Evolutionary conservation across 2,329 filamentous ascomycete genomes (phyloP), one percentile per base, ranked within the genome.

Genomic region (Fusarium sp.): DNA sequence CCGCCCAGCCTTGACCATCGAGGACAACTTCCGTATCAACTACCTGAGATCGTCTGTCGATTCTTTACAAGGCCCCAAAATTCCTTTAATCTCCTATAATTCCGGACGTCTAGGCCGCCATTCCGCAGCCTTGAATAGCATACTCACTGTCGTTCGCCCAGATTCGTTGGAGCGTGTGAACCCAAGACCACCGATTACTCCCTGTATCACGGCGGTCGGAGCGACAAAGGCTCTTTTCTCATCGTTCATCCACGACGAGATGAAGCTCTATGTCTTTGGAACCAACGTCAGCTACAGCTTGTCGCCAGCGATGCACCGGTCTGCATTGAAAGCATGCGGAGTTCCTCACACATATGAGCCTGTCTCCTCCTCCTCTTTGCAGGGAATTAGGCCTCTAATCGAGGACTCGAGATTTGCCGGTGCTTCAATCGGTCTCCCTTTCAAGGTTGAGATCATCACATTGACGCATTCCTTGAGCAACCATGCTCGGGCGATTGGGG

Each of bases 301-400:
- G 64, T 94, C 93, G 0, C 93, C 93, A 1, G 91, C 91, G 8
- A 95, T 95, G 92, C 93, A 95, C 79, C 93, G 91, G 63, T 87
- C 91, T 7, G 93, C 92, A 0, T 90, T 93, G 66, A 84, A 86
- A 61, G 88, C 87, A 1, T 92, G 90, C 72, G 93, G 92, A 0
- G 89, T 95, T 79, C 90, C 90, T 0, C 93, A 95, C 74, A 81
- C 86, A 7, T 94, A 94, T 78, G 82, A 85, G n/a, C 89, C 90
- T 2, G 86, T 90, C 65, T 91, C 93, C 58, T 90, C 91, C 6
- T 83, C 86, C 20, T 89, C 89, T 0, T 80, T 95, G 12, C 87
- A 89, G 40, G 89, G 89, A 12, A 84, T 95, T n/a, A 87, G 88
- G 71, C 86, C 89, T 22, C 83, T 94, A 3, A 89, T 92, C 29